Evolutionary conservation across 306 rosid species (phyloP), one percentile per base, ranked within the genome.

Genomic region (Casuarina cunninghamiana): DNA sequence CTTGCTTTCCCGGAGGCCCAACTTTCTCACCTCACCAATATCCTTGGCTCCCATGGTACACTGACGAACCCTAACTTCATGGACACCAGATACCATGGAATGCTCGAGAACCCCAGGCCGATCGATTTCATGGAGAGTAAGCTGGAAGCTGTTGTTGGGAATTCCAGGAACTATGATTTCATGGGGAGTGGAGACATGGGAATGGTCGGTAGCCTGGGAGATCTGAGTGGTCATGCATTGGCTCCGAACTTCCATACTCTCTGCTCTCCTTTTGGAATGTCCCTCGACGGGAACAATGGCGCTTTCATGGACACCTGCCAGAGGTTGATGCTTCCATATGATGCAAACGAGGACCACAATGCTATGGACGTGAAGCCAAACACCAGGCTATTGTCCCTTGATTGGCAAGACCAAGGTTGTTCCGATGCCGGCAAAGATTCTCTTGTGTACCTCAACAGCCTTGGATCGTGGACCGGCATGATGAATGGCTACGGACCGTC

Each of bases 361-460:
- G 83, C 79, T 8, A 75, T 88, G 65, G 98, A 95, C 75, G 91
- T 90, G 91, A 93, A 96, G 78, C 97, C 98, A 76, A 96, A 87
- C 67, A 86, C 97, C 13, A 91, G 86, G 84, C 57, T 86, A 12
- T 73, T 93, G 83, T 87, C 98, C 50, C 87, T 93, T 79, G 99
- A 95, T 77, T 95, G 99, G 99, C 97, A 89, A 82, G 97, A 95
- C 67, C 97, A 89, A n/a, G 92, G 86, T 51, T 84, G 92, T 58
- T 85, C 90, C 60, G 90, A 91, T 61, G 88, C 81, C 51, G 93
- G 88, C n/a, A 87, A 90, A 83, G 88, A 88, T 53, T 83, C 96
- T 4, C 84, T 75, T 81, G 97, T 91, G 11, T 94, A 89, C 77
- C 62, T 85, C 51, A 86, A 87, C 16, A 88, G 91, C 67, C 77